A percentile compares a stretch with the other conserved stretches of the same genome.
Evolutionary conservation across 306 rosid genomes (phyloP).

Genomic region (Cercis canadensis): DNA sequence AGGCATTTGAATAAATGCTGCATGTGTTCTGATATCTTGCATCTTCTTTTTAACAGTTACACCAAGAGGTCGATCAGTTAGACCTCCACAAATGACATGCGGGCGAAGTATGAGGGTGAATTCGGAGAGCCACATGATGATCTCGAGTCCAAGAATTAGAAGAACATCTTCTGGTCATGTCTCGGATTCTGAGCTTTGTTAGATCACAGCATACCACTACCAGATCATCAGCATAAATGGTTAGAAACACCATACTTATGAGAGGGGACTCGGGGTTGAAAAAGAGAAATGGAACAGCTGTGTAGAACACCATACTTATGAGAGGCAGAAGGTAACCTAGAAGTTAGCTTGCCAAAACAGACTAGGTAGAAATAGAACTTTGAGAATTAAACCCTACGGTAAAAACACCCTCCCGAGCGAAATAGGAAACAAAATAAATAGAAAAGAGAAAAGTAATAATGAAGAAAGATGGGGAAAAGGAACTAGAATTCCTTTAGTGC

Average conservation of each 20-base stretch:
- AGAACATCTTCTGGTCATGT: conserved; percentile 77
- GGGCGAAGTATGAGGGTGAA: conserved; percentile 45
- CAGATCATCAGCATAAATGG: conserved; percentile 28
- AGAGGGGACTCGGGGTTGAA: neutral
- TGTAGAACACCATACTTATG: neutral
- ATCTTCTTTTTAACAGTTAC: conserved; percentile 55
- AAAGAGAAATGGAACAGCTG: neutral
- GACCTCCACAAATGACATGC: conserved; percentile 70
- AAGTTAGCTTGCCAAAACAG: neutral
- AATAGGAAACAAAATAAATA: too few species aligned
- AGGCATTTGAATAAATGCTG: neutral
- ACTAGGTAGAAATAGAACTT: conserved; percentile 26
- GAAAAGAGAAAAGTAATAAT: neutral
- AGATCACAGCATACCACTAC: conserved; percentile 38
- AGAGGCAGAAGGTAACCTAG: neutral
- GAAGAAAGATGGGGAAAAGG: too few species aligned
- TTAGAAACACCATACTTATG: conserved; percentile 29
- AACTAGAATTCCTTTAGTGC: neutral
- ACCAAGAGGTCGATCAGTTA: conserved; percentile 55
- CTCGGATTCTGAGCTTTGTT: conserved; percentile 87
- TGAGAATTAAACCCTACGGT: conserved; percentile 3
- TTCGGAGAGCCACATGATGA: conserved; percentile 51
- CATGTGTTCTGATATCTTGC: conserved; percentile 9
- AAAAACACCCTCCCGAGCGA: too few species aligned
- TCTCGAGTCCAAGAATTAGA: conserved; percentile 60